Conservation (phyloP, 2,329 filamentous ascomycete species). For the Didymella lethalis region DNA sequence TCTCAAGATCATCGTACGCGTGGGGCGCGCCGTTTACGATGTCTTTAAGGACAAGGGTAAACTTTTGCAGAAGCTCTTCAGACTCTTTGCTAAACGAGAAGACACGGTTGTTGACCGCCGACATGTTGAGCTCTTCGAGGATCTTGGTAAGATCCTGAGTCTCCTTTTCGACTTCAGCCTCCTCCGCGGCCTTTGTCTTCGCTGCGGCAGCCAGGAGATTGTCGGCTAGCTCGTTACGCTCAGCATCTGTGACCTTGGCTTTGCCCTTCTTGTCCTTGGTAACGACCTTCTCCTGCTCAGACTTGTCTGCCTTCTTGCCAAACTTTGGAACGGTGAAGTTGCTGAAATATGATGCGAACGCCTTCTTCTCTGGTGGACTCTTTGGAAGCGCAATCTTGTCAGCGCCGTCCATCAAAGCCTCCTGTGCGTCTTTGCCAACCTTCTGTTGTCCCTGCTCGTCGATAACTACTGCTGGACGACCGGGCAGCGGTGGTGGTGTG, state of each 20-base stretch:
- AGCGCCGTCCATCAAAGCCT: constrained; percentile 55
- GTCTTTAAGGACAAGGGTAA: constrained; percentile 91
- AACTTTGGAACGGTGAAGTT: constrained; percentile 44
- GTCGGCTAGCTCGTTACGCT: constrained; percentile 47
- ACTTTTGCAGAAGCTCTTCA: constrained; percentile 79
- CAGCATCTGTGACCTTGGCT: constrained; percentile 46
- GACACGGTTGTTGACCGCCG: constrained; percentile 83
- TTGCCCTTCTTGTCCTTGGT: constrained; percentile 36
- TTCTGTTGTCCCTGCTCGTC: constrained; percentile 47
- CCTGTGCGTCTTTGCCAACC: constrained; percentile 55
- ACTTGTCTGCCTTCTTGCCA: constrained; percentile 40
- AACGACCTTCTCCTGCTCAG: constrained; percentile 44
- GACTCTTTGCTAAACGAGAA: constrained; percentile 87
- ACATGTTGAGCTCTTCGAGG: constrained; percentile 83
- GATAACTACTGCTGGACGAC: constrained; percentile 43
- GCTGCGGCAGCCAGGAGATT: constrained; percentile 46
- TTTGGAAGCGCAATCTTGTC: constrained; percentile 60
- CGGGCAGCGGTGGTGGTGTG: constrained; percentile 54
- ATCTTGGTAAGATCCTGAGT: constrained; percentile 77
- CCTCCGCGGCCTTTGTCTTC: constrained; percentile 42
- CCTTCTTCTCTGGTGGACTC: constrained; percentile 56
- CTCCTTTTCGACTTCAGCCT: constrained; percentile 61
- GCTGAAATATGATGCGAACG: constrained; percentile 46
- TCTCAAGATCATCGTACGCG: constrained; percentile 87
- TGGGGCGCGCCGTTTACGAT: constrained; percentile 91